Percentiles rank a stretch among this genome's conserved stretches.
These are phyloP conservation scores for Fusarium paranaense DNA, from an alignment of 2,329 filamentous ascomycete species.

Conservation along the genomic window DNA sequence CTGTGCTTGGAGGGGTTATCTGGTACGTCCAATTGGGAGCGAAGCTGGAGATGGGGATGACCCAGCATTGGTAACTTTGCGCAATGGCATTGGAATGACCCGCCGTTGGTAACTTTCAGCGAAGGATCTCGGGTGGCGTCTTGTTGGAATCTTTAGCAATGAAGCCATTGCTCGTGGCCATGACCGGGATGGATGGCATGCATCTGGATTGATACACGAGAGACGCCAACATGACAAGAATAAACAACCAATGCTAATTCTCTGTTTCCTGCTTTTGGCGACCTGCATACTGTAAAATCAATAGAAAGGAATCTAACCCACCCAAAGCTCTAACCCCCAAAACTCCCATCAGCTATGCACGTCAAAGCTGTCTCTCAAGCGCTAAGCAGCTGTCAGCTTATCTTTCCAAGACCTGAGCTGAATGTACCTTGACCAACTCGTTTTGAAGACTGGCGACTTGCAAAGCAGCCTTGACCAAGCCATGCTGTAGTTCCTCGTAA, in stretches of 20 bases:
- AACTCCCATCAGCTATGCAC: neutral
- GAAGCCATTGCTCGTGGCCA: neutral
- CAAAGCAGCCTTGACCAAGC: neutral
- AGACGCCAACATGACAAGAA: neutral
- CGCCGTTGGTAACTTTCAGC: neutral
- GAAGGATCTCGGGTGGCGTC: neutral
- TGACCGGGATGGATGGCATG: neutral
- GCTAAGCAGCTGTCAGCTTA: constrained; percentile 29
- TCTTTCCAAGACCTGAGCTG: constrained; percentile 1
- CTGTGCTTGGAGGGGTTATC: neutral
- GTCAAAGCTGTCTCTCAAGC: neutral
- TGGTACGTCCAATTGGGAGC: neutral
- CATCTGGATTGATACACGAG: neutral
- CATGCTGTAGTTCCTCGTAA: neutral
- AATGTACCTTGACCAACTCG: neutral
- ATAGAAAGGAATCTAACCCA: neutral
- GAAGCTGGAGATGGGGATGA: neutral
- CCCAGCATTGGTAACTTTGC: neutral
- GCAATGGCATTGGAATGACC: neutral
- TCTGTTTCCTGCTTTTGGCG: neutral
- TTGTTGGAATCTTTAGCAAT: neutral
- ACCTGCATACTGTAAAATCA: neutral
- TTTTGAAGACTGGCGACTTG: neutral
- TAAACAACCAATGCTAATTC: neutral
- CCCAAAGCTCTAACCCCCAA: neutral